Evolutionary conservation across 2,329 filamentous ascomycete genomes (phyloP), one percentile per base, ranked within the genome.

Genomic region (Fusarium veterinarium): DNA sequence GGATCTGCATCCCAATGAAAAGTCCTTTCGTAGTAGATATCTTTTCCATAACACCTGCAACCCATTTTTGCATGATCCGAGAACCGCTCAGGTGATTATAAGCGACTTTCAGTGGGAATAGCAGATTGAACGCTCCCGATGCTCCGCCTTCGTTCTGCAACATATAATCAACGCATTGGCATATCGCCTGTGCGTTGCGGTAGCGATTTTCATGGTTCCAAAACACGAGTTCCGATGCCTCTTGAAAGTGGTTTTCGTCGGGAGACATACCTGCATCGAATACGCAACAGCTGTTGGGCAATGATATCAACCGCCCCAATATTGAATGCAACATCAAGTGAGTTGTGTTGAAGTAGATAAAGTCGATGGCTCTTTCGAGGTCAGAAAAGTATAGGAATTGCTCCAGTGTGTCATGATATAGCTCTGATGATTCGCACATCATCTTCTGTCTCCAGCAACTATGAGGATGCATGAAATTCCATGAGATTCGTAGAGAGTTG

Each of bases 121-220:
- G n/a, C 19, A 60, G 11, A 12, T 60, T 60, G 17, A 60, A 60
- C 6, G 57, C 57, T 7, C 57, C 57, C 3, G 57, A 60, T 25
- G 46, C 57, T 41, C 28, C 28, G 14, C 37, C 10, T 16, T 53
- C 7, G 5, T 31, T 28, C 12, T 35, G n/a, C 6, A 60, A 2
- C 57, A 60, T 55, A 11, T 60, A 60, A 5, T 40, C 17, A 11
- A 60, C 57, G 13, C 57, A 53, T 33, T 52, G 35, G 6, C 46
- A 60, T 33, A 60, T 40, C 4, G 46, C 35, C 19, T n/a, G 13
- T 16, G 46, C 35, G 11, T 60, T 60, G 2, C 23, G 35, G 8
- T 60, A 11, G 6, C 57, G 46, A 17, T 60, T n/a, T 1, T 60
- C 17, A 40, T 60, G 46, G 9, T 33, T 33, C n/a, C 46, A 33